Evolutionary conservation across 2,329 filamentous ascomycete species (phyloP).

Genomic region (Nigrospora osmanthi): DNA sequence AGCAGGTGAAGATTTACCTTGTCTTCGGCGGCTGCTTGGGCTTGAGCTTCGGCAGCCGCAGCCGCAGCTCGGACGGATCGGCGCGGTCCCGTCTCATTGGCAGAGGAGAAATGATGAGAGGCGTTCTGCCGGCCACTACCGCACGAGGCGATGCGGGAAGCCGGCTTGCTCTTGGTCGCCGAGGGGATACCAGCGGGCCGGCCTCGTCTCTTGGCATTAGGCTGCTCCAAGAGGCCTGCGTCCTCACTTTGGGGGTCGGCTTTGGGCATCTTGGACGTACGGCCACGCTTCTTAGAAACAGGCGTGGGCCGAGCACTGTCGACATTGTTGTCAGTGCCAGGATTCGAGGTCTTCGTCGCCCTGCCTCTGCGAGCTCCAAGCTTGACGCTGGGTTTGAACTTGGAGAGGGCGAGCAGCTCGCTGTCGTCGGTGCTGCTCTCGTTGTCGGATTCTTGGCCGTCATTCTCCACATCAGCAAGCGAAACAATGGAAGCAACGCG

Average conservation of each 20-base stretch:
- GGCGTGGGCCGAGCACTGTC: too few species aligned
- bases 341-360: too few species aligned
- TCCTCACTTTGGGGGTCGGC: not conserved
- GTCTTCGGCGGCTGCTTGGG: not conserved
- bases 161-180: too few species aligned
- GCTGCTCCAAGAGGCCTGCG: not conserved
- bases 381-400: too few species aligned
- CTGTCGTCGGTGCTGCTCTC: too few species aligned
- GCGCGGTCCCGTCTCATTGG: not conserved
- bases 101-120: not conserved
- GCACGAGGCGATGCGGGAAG: not conserved
- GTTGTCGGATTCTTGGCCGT: not conserved
- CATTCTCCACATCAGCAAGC: not conserved
- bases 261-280: not conserved
- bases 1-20: not conserved
- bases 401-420: too few species aligned
- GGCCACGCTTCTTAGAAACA: not conserved
- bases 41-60: not conserved
- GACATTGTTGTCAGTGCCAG: too few species aligned
- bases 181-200: too few species aligned
- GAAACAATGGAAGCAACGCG: not conserved
- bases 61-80: constrained; percentile 1
- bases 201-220: not conserved
- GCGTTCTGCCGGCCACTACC: not conserved
- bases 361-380: too few species aligned